Base-by-base conservation (phyloP, 2,329 filamentous ascomycete species). In the Penicillium sumatraense region DNA sequence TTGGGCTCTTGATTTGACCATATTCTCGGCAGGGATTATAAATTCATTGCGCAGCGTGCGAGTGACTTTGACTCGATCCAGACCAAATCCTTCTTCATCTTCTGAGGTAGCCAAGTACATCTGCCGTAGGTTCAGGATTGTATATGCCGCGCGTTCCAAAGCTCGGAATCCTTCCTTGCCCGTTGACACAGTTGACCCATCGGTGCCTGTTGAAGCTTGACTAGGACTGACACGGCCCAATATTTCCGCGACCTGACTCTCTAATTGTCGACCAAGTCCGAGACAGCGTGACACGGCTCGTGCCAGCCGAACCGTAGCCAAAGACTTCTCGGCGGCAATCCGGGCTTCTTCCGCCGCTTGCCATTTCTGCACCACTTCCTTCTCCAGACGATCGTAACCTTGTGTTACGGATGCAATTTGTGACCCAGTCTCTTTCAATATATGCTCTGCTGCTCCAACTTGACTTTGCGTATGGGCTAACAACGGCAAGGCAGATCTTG, bases 361-460 rank as follows among this genome's bases (percentile, higher is more conserved):
- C 78, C 96, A 90, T 65, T 93, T 91, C 66, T 89, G 85, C 49
- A 91, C 82, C 40, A 98, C 92, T 70, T 98, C 91, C 70, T 86
- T 89, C 75, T 96, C 89, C 23, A 98, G 81, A 62, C 93, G 86
- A 59, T 86, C 85, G 77, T 96, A 97, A 71, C 90, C 92, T 66
- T 92, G 88, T 61, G 90, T 92, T 59, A 99, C 80, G 59, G 85
- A 88, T 54, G 85, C 83, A 61, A 97, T 85, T 73, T 97, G 93
- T 7, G 85, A 81, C 64, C 96, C 90, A 33, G 97, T 86, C 66
- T 90, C 88, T 27, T 83, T 77, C 51, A 96, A 79, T 60, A 98
- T 89, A 50, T 81, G 82, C 49, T 83, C 81, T 62, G 89, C 91
- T 2, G 91, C 86, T 27, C 86, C 82, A 13, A 87, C 89, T 72